Evolutionary conservation across 2,329 filamentous ascomycete genomes (phyloP).

Genomic region (Thermochaetoides dissita): DNA sequence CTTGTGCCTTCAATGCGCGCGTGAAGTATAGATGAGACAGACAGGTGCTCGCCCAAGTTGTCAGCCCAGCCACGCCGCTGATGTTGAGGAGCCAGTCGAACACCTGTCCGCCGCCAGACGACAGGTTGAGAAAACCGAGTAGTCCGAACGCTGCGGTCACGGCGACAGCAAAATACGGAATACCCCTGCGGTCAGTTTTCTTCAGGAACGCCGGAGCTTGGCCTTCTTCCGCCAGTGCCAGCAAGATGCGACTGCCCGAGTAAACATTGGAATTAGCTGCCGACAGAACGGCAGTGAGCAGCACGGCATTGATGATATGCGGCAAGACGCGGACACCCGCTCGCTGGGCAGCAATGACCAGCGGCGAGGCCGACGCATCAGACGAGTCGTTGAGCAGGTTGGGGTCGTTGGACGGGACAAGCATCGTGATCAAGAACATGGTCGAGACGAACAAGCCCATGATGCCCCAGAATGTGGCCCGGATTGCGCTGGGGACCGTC

Average conservation of each 20-base stretch:
- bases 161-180: slow-evolving; percentile 47
- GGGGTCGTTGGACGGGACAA: slow-evolving; percentile 49
- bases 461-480: slow-evolving; percentile 63
- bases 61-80: slow-evolving; percentile 53
- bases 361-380: slow-evolving; percentile 51
- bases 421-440: slow-evolving; percentile 57
- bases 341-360: slow-evolving; percentile 45
- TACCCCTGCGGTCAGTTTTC: slow-evolving; percentile 45
- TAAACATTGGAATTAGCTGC: slow-evolving; percentile 69
- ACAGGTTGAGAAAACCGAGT: slow-evolving; percentile 55
- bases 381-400: slow-evolving; percentile 36
- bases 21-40: slow-evolving; percentile 52
- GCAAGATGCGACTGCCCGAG: slow-evolving; percentile 53
- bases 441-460: slow-evolving; percentile 52
- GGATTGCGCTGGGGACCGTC: slow-evolving; percentile 58
- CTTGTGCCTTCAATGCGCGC: slow-evolving; percentile 41
- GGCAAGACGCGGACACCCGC: slow-evolving; percentile 52
- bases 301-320: slow-evolving; percentile 62
- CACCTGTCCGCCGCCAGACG: slow-evolving; percentile 40
- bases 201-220: slow-evolving; percentile 48
- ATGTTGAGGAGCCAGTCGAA: slow-evolving; percentile 65
- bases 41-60: slow-evolving; percentile 55
- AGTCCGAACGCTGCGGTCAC: slow-evolving; percentile 44
- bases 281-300: slow-evolving; percentile 64
- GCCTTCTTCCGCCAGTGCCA: slow-evolving; percentile 50